Conservation (phyloP, 768 basidiomycete species). For the Suillus sp. region DNA sequence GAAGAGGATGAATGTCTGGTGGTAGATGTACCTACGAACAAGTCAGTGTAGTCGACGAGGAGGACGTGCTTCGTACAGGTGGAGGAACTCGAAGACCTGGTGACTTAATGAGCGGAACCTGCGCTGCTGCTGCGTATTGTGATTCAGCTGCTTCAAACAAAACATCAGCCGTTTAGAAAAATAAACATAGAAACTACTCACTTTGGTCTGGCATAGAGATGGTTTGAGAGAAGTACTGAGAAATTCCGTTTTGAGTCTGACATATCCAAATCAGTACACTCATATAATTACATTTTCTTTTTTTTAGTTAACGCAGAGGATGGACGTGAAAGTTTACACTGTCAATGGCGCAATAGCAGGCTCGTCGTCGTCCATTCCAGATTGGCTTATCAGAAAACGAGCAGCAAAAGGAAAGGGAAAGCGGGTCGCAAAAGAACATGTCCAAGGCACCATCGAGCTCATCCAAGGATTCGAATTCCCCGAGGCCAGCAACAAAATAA, state of each 20-base stretch:
- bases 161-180: not conserved
- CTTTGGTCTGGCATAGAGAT: not conserved
- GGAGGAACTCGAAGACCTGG: conserved; percentile 86
- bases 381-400: conserved; percentile 85
- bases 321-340: conserved; percentile 83
- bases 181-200: not conserved
- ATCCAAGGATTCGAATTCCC: conserved; percentile 98
- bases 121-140: conserved; percentile 76
- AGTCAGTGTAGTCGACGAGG: not conserved
- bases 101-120: conserved; percentile 88
- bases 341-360: conserved; percentile 91
- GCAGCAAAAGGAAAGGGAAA: conserved; percentile 64
- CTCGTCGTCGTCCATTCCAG: conserved; percentile 89
- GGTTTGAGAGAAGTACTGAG: not conserved
- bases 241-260: not conserved
- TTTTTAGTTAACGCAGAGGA: not conserved
- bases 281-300: not conserved
- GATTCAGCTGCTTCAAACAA: conserved; percentile 37
- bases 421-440: conserved; percentile 65
- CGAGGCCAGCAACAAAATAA: conserved; percentile 90
- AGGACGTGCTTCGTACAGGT: conserved; percentile 23
- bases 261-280: not conserved
- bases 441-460: conserved; percentile 86
- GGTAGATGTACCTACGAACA: conserved; percentile 74
- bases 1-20: conserved; percentile 91